A percentile compares a stretch with the other conserved stretches of the same genome.
Evolutionary conservation across 2,329 filamentous ascomycete genomes (phyloP).

Genomic region (Myrmaecium sp.): DNA sequence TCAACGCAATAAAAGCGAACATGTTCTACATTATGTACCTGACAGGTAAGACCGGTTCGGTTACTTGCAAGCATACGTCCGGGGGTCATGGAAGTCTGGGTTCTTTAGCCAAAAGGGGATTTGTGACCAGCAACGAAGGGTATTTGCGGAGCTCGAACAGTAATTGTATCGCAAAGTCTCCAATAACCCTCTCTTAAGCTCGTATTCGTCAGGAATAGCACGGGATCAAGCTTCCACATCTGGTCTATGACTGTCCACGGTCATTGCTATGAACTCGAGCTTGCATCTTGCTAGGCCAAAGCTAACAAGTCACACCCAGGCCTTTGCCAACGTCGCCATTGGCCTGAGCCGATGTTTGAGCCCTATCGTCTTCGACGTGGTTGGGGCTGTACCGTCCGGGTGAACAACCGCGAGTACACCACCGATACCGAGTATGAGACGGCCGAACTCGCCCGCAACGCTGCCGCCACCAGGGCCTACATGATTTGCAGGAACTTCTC

Average conservation of each 20-base stretch:
- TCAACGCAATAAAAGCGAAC: conserved; percentile 10
- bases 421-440: conserved; percentile 75
- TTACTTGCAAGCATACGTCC: too few species aligned
- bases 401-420: conserved; percentile 93
- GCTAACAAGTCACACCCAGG: conserved; percentile 40
- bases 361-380: conserved; percentile 57
- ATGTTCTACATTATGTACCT: conserved; percentile 30
- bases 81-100: too few species aligned
- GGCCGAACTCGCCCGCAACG: conserved; percentile 72
- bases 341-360: conserved; percentile 82
- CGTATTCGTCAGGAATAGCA: conserved; percentile 2
- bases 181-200: too few species aligned
- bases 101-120: too few species aligned
- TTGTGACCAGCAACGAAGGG: conserved; percentile 8
- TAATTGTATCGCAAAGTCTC: conserved; percentile 1
- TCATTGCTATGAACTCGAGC: conserved; percentile 5
- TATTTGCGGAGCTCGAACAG: conserved; percentile 3
- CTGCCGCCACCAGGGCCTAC: conserved; percentile 88
- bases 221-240: conserved; percentile 1
- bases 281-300: conserved; percentile 11
- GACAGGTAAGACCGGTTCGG: conserved; percentile 19
- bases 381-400: conserved; percentile 77
- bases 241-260: conserved; percentile 4
- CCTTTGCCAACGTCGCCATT: conserved; percentile 85
- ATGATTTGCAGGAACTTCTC: conserved; percentile 97